Percentiles rank a stretch among this genome's conserved stretches.
These are phyloP conservation scores for Geotrichum australiense DNA, from an alignment of 1,139 yeast genomes.

Conservation along the genomic window DNA sequence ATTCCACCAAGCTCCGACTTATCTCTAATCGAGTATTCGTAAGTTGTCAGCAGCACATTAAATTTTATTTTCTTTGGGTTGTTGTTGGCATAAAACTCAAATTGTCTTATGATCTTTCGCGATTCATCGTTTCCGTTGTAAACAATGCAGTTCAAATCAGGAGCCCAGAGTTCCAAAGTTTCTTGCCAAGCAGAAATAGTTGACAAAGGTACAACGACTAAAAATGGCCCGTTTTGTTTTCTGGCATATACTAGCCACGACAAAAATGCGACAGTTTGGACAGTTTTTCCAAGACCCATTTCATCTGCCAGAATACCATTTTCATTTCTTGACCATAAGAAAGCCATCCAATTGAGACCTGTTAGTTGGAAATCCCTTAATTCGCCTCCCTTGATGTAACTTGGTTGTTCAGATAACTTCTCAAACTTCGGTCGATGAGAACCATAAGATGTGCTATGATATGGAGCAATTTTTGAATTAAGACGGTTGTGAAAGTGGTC, in stretches of 20 bases:
- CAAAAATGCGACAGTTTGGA: conserved; percentile 89
- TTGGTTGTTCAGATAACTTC: conserved; percentile 79
- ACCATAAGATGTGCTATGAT: conserved; percentile 71
- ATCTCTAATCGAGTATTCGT: conserved; percentile 91
- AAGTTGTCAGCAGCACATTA: conserved; percentile 83
- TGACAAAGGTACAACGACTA: conserved; percentile 92
- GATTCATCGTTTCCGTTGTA: conserved; percentile 90
- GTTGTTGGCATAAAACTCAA: conserved; percentile 66
- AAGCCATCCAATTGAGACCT: conserved; percentile 99
- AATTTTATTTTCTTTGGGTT: conserved; percentile 63
- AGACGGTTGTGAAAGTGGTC: conserved; percentile 73
- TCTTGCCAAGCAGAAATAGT: conserved; percentile 99
- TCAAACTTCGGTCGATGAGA: conserved; percentile 80
- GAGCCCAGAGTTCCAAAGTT: conserved; percentile 96
- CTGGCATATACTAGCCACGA: conserved; percentile 94
- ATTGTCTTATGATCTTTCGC: conserved; percentile 71
- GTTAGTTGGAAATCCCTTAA: conserved; percentile 95
- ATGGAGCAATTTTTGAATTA: conserved; percentile 79
- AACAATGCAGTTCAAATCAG: conserved; percentile 86
- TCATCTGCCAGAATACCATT: conserved; percentile 98
- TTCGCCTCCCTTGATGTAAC: conserved; percentile 84
- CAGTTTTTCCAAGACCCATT: conserved; percentile 98
- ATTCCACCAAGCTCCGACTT: conserved; percentile 69
- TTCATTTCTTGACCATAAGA: conserved; percentile 94
- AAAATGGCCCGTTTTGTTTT: conserved; percentile 93